Percentiles rank a stretch among this genome's conserved stretches.
phyloP scores from a whole-genome alignment of 2,329 filamentous ascomycete species.

The Stylonectria norvegica region DNA sequence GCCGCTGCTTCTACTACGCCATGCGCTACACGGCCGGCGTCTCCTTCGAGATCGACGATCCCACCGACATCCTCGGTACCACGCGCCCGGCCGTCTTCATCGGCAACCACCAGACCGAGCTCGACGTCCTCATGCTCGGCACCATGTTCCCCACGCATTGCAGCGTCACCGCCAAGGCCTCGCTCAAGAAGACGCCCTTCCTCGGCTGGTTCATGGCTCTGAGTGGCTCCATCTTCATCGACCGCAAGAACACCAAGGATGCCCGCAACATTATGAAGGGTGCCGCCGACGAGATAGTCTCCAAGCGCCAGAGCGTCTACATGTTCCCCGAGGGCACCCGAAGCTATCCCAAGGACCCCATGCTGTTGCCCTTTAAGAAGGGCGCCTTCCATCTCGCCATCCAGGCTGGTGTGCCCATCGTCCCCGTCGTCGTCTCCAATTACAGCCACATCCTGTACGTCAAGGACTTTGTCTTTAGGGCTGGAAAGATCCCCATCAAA shows the following conservation, averaged over 20 bases:
- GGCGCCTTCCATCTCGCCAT: constrained; percentile 95
- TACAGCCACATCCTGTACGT: constrained; percentile 70
- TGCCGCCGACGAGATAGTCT: constrained; percentile 75
- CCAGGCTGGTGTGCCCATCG: constrained; percentile 87
- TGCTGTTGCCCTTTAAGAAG: constrained; percentile 95
- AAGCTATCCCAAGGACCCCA: constrained; percentile 79
- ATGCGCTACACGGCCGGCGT: constrained; percentile 77
- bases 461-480: constrained; percentile 61
- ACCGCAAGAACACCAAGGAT: constrained; percentile 78
- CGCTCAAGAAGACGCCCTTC: constrained; percentile 73
- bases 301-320: constrained; percentile 70
- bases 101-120: constrained; percentile 92
- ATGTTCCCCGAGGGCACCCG: constrained; percentile 92
- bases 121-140: constrained; percentile 90
- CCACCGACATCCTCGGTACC: constrained; percentile 57
- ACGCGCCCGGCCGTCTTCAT: constrained; percentile 84
- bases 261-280: constrained; percentile 82
- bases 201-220: constrained; percentile 93
- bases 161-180: constrained; percentile 88
- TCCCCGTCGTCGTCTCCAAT: constrained; percentile 79
- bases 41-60: constrained; percentile 69
- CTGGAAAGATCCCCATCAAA: constrained; percentile 71
- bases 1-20: constrained; percentile 71
- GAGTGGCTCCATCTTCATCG: constrained; percentile 90
- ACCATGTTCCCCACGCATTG: constrained; percentile 86